Conservation (phyloP, 2,329 filamentous ascomycete genomes). For the Penicillium polonicum region DNA sequence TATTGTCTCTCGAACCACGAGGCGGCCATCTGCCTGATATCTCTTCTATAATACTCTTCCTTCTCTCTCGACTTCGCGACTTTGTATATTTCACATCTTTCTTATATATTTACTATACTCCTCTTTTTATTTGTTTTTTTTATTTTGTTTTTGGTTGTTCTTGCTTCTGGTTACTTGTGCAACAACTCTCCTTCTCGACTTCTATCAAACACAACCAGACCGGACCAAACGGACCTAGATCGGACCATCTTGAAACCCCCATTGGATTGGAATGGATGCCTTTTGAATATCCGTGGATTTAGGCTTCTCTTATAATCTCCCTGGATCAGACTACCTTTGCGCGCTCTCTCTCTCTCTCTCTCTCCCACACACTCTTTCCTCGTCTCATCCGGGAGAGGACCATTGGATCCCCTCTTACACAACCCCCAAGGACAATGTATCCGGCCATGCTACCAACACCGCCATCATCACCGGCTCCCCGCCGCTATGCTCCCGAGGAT, state of each 20-base stretch:
- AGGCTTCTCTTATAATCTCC: constrained; percentile 10
- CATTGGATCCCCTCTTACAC: not conserved
- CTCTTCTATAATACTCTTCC: constrained; percentile 41
- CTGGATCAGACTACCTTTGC: constrained; percentile 17
- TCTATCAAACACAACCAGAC: constrained; percentile 12
- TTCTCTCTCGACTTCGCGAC: constrained; percentile 22
- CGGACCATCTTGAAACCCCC: constrained; percentile 4
- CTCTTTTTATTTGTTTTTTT: constrained; percentile 4
- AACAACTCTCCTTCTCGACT: constrained; percentile 11
- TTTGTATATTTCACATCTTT: not conserved
- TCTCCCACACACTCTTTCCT: not conserved
- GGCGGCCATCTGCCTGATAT: constrained; percentile 36
- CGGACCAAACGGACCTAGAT: constrained; percentile 8
- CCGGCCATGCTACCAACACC: constrained; percentile 49
- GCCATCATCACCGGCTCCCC: constrained; percentile 44
- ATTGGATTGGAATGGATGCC: constrained; percentile 20
- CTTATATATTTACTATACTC: constrained; percentile 3
- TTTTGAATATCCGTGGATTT: constrained; percentile 22
- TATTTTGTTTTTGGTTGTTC: constrained; percentile 9
- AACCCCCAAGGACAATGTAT: constrained; percentile 35
- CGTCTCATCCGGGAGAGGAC: constrained; percentile 1
- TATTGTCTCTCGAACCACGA: constrained; percentile 16
- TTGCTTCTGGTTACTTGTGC: constrained; percentile 1
- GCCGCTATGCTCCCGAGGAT: constrained; percentile 71
- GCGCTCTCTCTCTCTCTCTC: constrained; percentile 3